These are phyloP conservation scores for Logfia minima DNA, from an alignment of 129 eudicot genomes.

Conservation along the genomic window DNA sequence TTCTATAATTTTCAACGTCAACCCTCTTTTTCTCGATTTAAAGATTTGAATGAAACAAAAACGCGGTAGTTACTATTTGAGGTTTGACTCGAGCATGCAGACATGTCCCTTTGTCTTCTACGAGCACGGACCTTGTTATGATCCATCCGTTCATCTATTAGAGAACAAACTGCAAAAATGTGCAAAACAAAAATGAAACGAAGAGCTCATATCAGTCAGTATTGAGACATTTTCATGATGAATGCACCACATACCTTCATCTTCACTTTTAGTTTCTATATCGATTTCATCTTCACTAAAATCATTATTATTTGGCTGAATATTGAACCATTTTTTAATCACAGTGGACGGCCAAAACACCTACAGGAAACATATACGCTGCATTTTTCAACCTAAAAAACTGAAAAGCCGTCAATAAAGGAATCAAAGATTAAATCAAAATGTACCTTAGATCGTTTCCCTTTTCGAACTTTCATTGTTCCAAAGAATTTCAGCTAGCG, in stretches of 20 bases:
- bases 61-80: conserved; percentile 26
- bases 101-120: conserved; percentile 43
- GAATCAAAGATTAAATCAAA: conserved; percentile 6
- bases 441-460: conserved; percentile 70
- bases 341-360: conserved; percentile 92
- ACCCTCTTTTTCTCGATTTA: too few species aligned
- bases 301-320: conserved; percentile 70
- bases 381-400: not conserved
- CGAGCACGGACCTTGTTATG: conserved; percentile 34
- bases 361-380: conserved; percentile 34
- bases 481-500: not conserved
- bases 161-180: conserved; percentile 45
- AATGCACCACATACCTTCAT: conserved; percentile 58
- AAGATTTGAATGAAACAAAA: not conserved
- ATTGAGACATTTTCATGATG: not conserved
- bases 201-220: not conserved
- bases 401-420: not conserved
- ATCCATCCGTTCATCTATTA: conserved; percentile 42
- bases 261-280: conserved; percentile 83
- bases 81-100: conserved; percentile 47
- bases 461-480: conserved; percentile 61
- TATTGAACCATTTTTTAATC: conserved; percentile 98
- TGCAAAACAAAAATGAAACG: not conserved
- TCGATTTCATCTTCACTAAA: conserved; percentile 96
- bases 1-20: too few species aligned